Percentiles rank a stretch among this genome's conserved stretches.
These are phyloP conservation scores for Xylariaceae sp. DNA, from an alignment of 2,329 filamentous ascomycete species.

Conservation along the genomic window DNA sequence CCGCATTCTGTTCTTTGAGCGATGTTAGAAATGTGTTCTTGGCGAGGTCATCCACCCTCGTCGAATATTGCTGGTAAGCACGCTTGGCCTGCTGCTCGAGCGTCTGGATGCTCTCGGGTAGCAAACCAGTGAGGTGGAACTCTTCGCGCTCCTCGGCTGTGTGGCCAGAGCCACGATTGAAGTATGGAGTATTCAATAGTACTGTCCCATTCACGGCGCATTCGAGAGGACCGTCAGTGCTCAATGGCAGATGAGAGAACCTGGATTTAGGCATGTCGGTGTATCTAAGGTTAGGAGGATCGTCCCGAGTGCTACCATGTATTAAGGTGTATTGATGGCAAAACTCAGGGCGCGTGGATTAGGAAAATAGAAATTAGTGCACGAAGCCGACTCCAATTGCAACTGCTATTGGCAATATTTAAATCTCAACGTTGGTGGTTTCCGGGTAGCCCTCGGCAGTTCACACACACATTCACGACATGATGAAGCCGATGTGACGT, in stretches of 20 bases:
- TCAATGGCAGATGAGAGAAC: constrained; percentile 45
- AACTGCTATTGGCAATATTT: constrained; percentile 1
- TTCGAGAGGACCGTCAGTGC: constrained; percentile 45
- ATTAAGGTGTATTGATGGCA: constrained; percentile 10
- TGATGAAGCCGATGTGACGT: constrained; percentile 24
- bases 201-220: constrained; percentile 48
- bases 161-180: constrained; percentile 84
- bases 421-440: neutral
- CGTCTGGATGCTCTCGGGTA: constrained; percentile 68
- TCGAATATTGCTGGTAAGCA: constrained; percentile 75
- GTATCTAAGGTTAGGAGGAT: constrained; percentile 14
- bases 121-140: constrained; percentile 68
- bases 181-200: constrained; percentile 60
- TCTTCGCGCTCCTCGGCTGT: constrained; percentile 60
- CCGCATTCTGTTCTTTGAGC: constrained; percentile 79
- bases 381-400: neutral
- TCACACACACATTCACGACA: neutral
- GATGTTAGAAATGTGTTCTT: constrained; percentile 88
- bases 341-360: constrained; percentile 13
- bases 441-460: neutral
- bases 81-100: constrained; percentile 72
- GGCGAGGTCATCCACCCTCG: constrained; percentile 58
- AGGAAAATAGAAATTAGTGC: neutral
- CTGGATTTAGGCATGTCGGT: constrained; percentile 31
- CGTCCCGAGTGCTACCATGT: no score